phyloP scores from a whole-genome alignment of 306 rosid genomes.

The Myrica gale region DNA sequence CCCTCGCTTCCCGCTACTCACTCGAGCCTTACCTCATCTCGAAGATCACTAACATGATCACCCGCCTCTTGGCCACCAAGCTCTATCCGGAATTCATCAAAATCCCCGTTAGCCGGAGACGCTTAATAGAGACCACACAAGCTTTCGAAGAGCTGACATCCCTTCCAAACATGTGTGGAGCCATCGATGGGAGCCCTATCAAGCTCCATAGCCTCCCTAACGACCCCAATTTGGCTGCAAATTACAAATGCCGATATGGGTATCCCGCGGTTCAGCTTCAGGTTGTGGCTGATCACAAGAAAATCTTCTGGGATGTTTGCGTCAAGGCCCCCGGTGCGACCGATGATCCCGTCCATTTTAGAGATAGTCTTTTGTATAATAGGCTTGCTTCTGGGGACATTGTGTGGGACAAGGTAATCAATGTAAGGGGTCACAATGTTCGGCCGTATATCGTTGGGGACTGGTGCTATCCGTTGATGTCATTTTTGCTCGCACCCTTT shows the following conservation, averaged over 20 bases:
- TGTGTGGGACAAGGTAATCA: slow-evolving; percentile 72
- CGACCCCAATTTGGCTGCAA: slow-evolving; percentile 35
- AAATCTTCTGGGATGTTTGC: slow-evolving; percentile 93
- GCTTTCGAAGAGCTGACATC: slow-evolving; percentile 81
- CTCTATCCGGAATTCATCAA: slow-evolving; percentile 83
- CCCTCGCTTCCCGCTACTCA: slow-evolving; percentile 69
- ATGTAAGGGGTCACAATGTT: slow-evolving; percentile 58
- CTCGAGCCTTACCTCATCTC: slow-evolving; percentile 93
- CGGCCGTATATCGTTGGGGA: slow-evolving; percentile 90
- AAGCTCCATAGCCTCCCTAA: slow-evolving; percentile 41
- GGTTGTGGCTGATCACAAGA: slow-evolving; percentile 84
- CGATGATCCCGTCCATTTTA: slow-evolving; percentile 70
- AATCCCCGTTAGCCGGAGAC: slow-evolving; percentile 72
- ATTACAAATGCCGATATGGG: slow-evolving; percentile 59
- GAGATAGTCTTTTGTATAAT: slow-evolving; percentile 68
- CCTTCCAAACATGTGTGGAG: slow-evolving; percentile 91
- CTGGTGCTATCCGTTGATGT: slow-evolving; percentile 78
- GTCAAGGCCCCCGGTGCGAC: slow-evolving; percentile 82
- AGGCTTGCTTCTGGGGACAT: slow-evolving; percentile 65
- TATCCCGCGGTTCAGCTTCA: slow-evolving; percentile 72
- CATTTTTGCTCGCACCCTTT: slow-evolving; percentile 71
- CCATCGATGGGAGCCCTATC: slow-evolving; percentile 74
- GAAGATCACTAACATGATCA: slow-evolving; percentile 95
- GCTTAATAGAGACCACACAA: slow-evolving; percentile 70
- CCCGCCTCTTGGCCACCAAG: slow-evolving; percentile 87